Percentiles rank a stretch among this genome's conserved stretches.
Evolutionary conservation across 768 basidiomycete species (phyloP).

Genomic region (Lyophyllum atratum): DNA sequence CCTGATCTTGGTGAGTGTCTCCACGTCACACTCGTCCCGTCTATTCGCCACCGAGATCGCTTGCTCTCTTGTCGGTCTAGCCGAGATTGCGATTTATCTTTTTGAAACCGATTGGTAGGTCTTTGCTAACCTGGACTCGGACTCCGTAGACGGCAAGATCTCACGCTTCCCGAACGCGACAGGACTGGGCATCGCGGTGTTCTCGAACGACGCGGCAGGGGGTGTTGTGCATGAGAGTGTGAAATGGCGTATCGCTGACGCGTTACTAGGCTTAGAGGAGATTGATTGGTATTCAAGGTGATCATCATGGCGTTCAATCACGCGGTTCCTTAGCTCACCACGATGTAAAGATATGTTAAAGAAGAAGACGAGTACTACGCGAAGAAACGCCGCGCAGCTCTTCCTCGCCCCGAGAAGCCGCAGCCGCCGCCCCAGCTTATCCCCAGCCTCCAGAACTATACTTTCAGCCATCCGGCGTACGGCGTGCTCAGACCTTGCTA

Average conservation of each 20-base stretch:
- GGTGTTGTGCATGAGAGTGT: slow-evolving; percentile 33
- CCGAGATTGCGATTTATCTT: too few species aligned
- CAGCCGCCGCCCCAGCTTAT: slow-evolving; percentile 16
- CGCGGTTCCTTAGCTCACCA: background rate
- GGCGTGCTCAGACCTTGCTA: too few species aligned
- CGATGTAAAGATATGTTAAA: slow-evolving; percentile 27
- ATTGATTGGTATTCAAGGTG: slow-evolving; percentile 43
- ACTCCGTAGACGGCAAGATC: background rate
- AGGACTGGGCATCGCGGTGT: slow-evolving; percentile 36
- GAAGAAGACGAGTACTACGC: slow-evolving; percentile 20
- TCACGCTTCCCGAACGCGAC: slow-evolving; percentile 32
- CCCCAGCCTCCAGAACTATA: slow-evolving; percentile 25
- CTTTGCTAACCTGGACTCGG: background rate
- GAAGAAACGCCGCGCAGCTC: slow-evolving; percentile 26
- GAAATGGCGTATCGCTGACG: slow-evolving; percentile 40
- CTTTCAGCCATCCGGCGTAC: slow-evolving; percentile 34
- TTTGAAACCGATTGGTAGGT: too few species aligned
- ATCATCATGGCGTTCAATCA: background rate
- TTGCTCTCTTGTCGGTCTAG: too few species aligned
- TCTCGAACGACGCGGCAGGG: slow-evolving; percentile 43
- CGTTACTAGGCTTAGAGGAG: slow-evolving; percentile 31
- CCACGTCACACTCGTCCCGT: too few species aligned
- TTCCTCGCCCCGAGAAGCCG: slow-evolving; percentile 21
- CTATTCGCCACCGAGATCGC: too few species aligned
- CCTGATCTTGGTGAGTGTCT: slow-evolving; percentile 10